Evolutionary conservation across 75 land plant genomes (phyloP), one percentile per base, ranked within the genome.

Genomic region (Pseudotsuga menziesii): DNA sequence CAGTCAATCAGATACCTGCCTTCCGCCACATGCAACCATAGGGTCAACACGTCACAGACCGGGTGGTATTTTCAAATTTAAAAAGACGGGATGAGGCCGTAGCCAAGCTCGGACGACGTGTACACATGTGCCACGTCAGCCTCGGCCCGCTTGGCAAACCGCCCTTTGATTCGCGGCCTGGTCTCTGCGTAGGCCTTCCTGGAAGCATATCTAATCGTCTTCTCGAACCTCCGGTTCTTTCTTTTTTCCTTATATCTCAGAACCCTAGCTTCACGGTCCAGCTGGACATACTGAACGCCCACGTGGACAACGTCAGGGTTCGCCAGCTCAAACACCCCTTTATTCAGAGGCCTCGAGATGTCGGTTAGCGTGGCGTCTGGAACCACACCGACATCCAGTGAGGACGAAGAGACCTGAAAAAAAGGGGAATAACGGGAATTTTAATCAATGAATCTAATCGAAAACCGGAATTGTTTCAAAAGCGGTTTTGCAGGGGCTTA

Each of bases 121-220:
- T 83, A 93, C 84, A 83, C 84, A 73, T 87, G 86, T 55, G 88
- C 91, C 58, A 85, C 82, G 19, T 90, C 86, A 19, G 75, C 75
- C 19, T 86, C 84, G 8, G 87, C 39, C 22, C 96, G 74, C 86
- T 95, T 95, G 16, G 94, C 98, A 58, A 95, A 95, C 23, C 98
- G 82, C 16, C 98, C 98, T 74, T 95, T 95, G 78, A 95, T 87
- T 13, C 98, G 76, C 0, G 98, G 98, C 55, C 98, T 76, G n/a
- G 88, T 91, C 77, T 95, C 98, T 0, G 98, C 98, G 70, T 95
- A 95, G 17, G 98, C 98, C 82, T 95, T 95, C 57, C 96, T 73
- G 6, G 96, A 91, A 1, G 98, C 98, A 56, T 95, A 95, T 32
- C 96, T 69, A 22, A 95, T 95, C 15, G 96, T 95, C 88, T 95